Evolutionary conservation across 805 yeast genomes (phyloP), one percentile per base, ranked within the genome.

Genomic region (Kurtzmaniella fragi): DNA sequence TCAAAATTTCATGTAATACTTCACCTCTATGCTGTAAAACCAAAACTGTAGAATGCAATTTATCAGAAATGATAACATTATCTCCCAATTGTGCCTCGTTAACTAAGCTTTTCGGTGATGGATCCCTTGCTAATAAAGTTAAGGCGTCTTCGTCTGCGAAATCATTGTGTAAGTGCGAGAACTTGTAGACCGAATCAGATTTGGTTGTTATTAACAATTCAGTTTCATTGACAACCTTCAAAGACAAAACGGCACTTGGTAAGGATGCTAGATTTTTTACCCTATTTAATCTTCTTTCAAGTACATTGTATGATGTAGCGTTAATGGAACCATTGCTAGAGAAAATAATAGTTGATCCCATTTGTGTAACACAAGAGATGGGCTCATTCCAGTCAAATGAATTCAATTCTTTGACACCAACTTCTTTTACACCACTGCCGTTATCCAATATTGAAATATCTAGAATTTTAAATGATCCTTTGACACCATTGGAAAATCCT

Each of bases 391-490:
- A 59, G 1, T 54, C 53, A 38, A 67, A 63, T 0, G 64, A 52
- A 11, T 58, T 54, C 13, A 67, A 50, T 38, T 64, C 70, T 5
- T 54, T 44, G 4, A 62, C 57, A 15, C 45, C 47, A 14, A 63
- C 42, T 5, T 39, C 23, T 6, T 44, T 37, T 8, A 44, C 17
- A 31, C 49, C 3, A 50, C 50, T 3, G 44, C 41, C 10, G 43
- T 16, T 23, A 42, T 43, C 2, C 12, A n/a, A 16, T 16, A 30
- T 13, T 9, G 36, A 28, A 5, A 67, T 41, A 40, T 68, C 71
- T 13, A 68, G 40, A 12, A 68, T 59, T 38, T 63, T 67, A 36
- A 68, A 55, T 1, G 57, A 40, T 2, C 74, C 73, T 5, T 32
- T 33, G 2, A 28, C 37, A 0, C 37, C 45, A 8, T 46, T 49